Evolutionary conservation across 805 yeast species (phyloP), one percentile per base, ranked within the genome.

Genomic region (Candida chilensis): DNA sequence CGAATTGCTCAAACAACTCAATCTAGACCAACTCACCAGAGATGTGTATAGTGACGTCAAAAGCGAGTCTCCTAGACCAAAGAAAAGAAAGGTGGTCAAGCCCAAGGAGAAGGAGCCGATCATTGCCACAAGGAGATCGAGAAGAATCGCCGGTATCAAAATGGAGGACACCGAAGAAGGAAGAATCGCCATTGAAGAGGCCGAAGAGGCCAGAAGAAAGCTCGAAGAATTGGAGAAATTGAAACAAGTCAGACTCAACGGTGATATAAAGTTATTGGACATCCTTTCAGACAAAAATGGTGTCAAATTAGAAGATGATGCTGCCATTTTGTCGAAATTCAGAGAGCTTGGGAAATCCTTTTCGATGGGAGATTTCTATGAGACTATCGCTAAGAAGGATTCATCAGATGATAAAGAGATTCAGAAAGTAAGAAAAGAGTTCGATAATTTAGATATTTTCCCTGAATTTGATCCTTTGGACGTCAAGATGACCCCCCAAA

Each of bases 131-230:
- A 64, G 96, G 47, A 67, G 87, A 37, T 86, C 96, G 0, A 64
- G 86, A 29, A 63, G 96, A 39, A 45, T 88, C 16, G 84, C 85
- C 4, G 95, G 95, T 2, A 67, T 74, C 2, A 63, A 71, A 35
- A 48, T 67, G 32, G 88, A 77, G 34, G 71, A 67, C 30, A 59
- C 68, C 5, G 63, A 55, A 26, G 63, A 58, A 30, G 50, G 45
- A 30, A 46, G 46, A 18, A 60, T 55, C 33, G 36, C 53, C 13
- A 63, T 53, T 31, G 60, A 47, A 27, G 60, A 58, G 28, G 41
- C 45, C 24, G 65, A 54, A 27, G 64, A 57, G 32, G 48, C 38
- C 27, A 53, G 50, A 16, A 28, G 44, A 4, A 42, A 17, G 24
- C 5, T 42, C 21, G 67, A 58, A 32, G 62, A 65, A 32, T 50